Conservation (phyloP, 352 stramenopile genomes). For the Globisporangium splendens region DNA sequence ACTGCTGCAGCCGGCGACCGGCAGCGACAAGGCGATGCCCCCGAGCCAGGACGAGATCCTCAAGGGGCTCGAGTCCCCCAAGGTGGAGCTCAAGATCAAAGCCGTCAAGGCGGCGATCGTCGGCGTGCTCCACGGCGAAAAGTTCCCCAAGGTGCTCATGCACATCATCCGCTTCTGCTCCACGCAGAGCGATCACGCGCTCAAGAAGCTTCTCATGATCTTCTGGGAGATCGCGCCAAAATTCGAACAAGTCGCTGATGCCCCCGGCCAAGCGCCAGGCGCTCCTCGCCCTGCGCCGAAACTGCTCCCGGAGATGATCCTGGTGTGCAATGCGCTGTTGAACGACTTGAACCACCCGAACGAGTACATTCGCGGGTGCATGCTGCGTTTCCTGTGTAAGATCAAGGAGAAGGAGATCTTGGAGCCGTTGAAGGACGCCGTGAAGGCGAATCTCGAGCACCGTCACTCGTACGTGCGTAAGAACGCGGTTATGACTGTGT, state of each 20-base stretch:
- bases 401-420: slow-evolving; percentile 97
- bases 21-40: slow-evolving; percentile 57
- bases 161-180: slow-evolving; percentile 99
- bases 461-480: slow-evolving; percentile 98
- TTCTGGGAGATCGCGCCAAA: slow-evolving; percentile 99
- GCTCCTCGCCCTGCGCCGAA: slow-evolving; percentile 72
- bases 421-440: slow-evolving; percentile 83
- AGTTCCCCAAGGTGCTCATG: slow-evolving; percentile 98
- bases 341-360: slow-evolving; percentile 99
- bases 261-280: slow-evolving; percentile 20
- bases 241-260: slow-evolving; percentile 84
- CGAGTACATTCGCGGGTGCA: slow-evolving; percentile 99
- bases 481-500: slow-evolving; percentile 98
- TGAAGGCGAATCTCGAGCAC: slow-evolving; percentile 98
- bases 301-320: slow-evolving; percentile 99
- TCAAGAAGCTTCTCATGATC: slow-evolving; percentile 99
- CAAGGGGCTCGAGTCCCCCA: slow-evolving; percentile 95
- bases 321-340: slow-evolving; percentile 99
- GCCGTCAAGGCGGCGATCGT: slow-evolving; percentile 99
- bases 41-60: slow-evolving; percentile 95
- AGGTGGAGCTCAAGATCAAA: slow-evolving; percentile 95
- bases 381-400: slow-evolving; percentile 99
- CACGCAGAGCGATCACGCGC: slow-evolving; percentile 97
- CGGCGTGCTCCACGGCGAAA: slow-evolving; percentile 96
- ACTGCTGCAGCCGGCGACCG: slow-evolving; percentile 56